phyloP scores from a whole-genome alignment of 1,284 basidiomycete species.

The Exobasidium cylindrosporum region DNA sequence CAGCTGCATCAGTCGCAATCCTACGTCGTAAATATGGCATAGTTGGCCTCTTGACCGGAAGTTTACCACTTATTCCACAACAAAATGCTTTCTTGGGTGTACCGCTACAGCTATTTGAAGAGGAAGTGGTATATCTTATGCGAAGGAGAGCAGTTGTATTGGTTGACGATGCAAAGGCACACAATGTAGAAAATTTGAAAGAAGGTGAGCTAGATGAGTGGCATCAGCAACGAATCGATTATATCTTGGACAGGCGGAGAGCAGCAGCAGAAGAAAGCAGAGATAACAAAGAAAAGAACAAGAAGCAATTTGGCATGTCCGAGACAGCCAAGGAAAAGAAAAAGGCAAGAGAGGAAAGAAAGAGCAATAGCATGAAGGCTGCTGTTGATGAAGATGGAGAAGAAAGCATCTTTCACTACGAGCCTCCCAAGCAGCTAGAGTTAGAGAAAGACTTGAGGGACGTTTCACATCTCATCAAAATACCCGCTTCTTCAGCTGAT shows the following conservation, averaged over 20 bases:
- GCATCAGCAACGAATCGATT: slow-evolving; percentile 8
- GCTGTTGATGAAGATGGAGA: slow-evolving; percentile 14
- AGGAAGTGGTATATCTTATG: slow-evolving; percentile 85
- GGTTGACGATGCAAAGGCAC: slow-evolving; percentile 69
- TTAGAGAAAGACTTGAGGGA: background rate
- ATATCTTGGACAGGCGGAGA: slow-evolving; percentile 14
- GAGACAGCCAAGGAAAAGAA: slow-evolving; percentile 30
- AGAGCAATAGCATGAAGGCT: slow-evolving; percentile 57
- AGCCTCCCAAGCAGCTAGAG: background rate
- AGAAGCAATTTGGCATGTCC: slow-evolving; percentile 22
- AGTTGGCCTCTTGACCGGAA: slow-evolving; percentile 81
- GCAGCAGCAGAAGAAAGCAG: slow-evolving; percentile 1
- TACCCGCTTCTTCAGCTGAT: background rate
- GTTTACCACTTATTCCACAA: slow-evolving; percentile 87
- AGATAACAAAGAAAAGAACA: slow-evolving; percentile 54
- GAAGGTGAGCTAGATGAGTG: slow-evolving; percentile 14
- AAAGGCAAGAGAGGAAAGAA: slow-evolving; percentile 58
- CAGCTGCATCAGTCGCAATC: slow-evolving; percentile 17
- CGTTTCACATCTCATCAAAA: slow-evolving; percentile 4
- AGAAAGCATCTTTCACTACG: background rate
- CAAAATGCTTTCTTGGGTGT: slow-evolving; percentile 94
- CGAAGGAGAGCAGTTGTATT: slow-evolving; percentile 77
- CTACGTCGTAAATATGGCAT: slow-evolving; percentile 65
- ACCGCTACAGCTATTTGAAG: slow-evolving; percentile 80
- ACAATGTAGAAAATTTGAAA: slow-evolving; percentile 61